Base-by-base conservation (phyloP, 495 filamentous ascomycete genomes). In the Talaromyces nanjingensis region DNA sequence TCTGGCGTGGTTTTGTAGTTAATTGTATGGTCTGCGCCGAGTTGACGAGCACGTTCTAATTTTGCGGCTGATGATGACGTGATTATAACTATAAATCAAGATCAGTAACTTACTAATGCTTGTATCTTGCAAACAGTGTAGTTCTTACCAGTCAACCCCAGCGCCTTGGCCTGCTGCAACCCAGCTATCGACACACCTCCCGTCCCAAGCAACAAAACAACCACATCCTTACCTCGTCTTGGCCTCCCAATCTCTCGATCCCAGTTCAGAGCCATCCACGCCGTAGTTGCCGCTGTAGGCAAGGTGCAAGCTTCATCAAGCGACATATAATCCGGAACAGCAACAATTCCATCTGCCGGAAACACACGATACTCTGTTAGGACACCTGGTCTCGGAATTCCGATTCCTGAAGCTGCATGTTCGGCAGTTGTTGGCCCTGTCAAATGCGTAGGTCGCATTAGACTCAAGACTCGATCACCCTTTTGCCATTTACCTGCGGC, bases 331-430 rank as follows among this genome's bases (percentile, higher is more conserved):
- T 66, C 63, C 5, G 75, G 73, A 22, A 71, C 67, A 5, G 55
- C 39, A 0, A 77, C 70, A 1, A 75, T 59, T 1, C 61, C 59
- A 18, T 62, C 57, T 8, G 69, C 67, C 3, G 69, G 55, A 34
- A 73, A 67, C 24, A 69, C 75, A 37, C 74, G 70, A 63, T 81
- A 77, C 63, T 79, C 74, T 25, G 68, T 65, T 39, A 85, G 65
- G 5, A 77, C 68, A 39, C 81, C 79, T 3, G 18, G 7, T n/a
- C 20, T 11, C 52, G 52, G 52, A 27, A 55, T 29, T 4, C 52
- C 52, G 3, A 55, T 55, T 55, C 52, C 52, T 14, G 52, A 24
- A 16, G 52, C 52, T 55, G 20, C 22, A 24, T 25, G 22, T 2
- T 55, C 20, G 22, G 52, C 9, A 20, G 52, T 55, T 24, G 52